Evolutionary conservation across 2,329 filamentous ascomycete species (phyloP).

Genomic region (Penicillium occitanis): DNA sequence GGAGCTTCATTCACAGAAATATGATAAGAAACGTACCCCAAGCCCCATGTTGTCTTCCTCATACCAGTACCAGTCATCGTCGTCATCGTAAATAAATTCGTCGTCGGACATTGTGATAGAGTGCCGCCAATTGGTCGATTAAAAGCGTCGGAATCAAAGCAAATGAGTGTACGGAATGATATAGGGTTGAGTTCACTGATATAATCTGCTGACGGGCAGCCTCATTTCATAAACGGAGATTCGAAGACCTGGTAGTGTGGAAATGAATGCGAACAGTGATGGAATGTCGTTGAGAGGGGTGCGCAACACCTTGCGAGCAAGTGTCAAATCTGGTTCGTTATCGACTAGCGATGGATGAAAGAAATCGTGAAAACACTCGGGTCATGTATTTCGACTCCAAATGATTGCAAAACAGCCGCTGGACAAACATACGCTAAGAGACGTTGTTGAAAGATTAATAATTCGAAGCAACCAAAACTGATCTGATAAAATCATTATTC

Average conservation of each 20-base stretch:
- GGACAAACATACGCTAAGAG: background rate
- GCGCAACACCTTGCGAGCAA: constrained; percentile 12
- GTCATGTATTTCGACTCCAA: background rate
- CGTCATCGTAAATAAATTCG: constrained; percentile 40
- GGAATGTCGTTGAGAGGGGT: constrained; percentile 1
- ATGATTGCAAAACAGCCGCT: background rate
- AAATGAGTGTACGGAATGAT: background rate
- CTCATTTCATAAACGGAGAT: background rate
- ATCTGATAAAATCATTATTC: background rate
- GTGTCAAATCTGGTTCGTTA: background rate
- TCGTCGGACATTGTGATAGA: constrained; percentile 38
- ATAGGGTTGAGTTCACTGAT: background rate
- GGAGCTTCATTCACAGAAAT: background rate
- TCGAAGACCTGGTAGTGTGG: background rate
- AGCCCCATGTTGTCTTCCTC: constrained; percentile 39
- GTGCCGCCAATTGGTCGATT: background rate
- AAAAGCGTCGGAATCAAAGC: background rate
- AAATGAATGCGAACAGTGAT: background rate
- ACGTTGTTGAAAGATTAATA: background rate
- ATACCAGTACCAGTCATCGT: constrained; percentile 34
- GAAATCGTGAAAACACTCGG: background rate
- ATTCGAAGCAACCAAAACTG: background rate
- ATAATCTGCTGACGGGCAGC: background rate
- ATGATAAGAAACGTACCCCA: constrained; percentile 28
- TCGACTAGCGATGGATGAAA: background rate